Percentiles rank a stretch among this genome's conserved stretches.
These are phyloP conservation scores for Protomyces arabidopsidicola DNA, from an alignment of 1,139 yeast genomes.

Conservation along the genomic window DNA sequence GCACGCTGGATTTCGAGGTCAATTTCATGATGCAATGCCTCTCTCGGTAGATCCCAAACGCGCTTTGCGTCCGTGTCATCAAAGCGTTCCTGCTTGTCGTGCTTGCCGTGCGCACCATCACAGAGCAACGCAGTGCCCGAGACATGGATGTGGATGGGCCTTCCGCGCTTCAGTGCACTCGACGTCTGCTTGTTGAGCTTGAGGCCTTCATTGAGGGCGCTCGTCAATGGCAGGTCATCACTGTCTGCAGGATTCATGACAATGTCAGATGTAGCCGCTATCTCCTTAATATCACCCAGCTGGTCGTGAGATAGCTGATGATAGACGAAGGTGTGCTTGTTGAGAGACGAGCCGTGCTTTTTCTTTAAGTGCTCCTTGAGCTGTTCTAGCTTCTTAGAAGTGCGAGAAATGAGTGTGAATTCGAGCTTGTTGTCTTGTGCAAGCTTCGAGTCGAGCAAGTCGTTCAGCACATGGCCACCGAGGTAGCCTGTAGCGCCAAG, in stretches of 20 bases:
- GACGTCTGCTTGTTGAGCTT: not conserved
- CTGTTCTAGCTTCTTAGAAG: not conserved
- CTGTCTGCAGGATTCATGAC: not conserved
- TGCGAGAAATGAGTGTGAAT: not conserved
- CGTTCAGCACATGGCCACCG: not conserved
- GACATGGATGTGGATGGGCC: not conserved
- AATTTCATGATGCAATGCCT: not conserved
- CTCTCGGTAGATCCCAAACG: not conserved
- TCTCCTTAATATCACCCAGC: not conserved
- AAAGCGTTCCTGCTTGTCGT: not conserved
- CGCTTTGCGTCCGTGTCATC: not conserved
- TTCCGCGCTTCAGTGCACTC: not conserved
- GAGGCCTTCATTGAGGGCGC: not conserved
- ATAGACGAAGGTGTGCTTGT: not conserved
- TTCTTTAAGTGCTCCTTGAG: not conserved
- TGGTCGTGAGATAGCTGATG: not conserved
- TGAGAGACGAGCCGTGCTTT: not conserved
- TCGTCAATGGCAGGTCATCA: not conserved
- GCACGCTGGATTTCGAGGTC: not conserved
- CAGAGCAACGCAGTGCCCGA: not conserved
- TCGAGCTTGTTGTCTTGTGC: not conserved
- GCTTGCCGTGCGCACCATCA: not conserved
- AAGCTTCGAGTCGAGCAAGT: not conserved
- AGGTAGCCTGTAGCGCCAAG: not conserved
- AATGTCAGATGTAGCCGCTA: not conserved